These are phyloP conservation scores for Monoraphidium neglectum DNA, from an alignment of 139 green algal genomes.

Conservation along the genomic window DNA sequence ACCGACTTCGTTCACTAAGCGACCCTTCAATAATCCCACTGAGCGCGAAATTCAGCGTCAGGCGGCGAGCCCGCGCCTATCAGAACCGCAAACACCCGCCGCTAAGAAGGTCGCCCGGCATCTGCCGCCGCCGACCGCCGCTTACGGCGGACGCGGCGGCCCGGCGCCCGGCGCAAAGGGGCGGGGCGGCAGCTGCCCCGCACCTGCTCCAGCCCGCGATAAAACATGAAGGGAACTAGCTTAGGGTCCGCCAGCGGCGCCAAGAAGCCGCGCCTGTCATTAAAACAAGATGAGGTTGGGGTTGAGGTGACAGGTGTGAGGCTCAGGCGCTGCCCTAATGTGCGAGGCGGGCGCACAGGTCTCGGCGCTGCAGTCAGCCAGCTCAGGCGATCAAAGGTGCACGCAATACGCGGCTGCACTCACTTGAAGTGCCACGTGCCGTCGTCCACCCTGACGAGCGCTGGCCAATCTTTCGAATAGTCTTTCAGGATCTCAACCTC, in stretches of 20 bases:
- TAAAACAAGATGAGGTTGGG: neutral
- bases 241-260: neutral
- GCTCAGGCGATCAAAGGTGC: neutral
- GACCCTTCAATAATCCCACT: no score
- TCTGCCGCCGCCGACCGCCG: no score
- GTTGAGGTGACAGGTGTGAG: neutral
- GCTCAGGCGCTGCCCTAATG: no score
- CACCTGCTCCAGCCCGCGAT: constrained; percentile 15
- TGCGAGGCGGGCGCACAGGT: neutral
- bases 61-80: no score
- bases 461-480: constrained; percentile 23
- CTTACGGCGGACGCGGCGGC: no score
- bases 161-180: no score
- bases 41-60: no score
- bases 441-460: constrained; percentile 1
- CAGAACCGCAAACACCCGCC: no score
- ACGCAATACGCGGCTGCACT: constrained; percentile 4
- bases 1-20: no score
- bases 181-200: no score
- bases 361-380: neutral
- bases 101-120: no score
- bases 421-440: constrained; percentile 5
- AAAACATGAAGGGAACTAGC: constrained; percentile 26
- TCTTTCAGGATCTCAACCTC: constrained; percentile 17
- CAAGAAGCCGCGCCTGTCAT: neutral